Evolutionary conservation across 495 filamentous ascomycete species (phyloP).

Genomic region (Penicillium lagena): DNA sequence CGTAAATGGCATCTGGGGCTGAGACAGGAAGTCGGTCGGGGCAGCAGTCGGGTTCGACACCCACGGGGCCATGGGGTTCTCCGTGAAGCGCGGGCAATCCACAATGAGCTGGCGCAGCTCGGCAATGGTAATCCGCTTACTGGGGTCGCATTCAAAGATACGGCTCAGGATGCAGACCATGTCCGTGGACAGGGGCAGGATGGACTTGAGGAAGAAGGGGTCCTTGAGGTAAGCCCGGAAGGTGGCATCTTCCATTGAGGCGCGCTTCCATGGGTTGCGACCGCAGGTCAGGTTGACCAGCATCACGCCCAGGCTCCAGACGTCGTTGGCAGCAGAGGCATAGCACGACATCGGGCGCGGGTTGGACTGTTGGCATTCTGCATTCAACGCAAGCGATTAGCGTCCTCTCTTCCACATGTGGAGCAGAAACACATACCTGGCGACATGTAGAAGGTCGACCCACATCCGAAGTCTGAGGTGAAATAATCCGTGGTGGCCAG

Average conservation of each 20-base stretch:
- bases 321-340: conserved; percentile 87
- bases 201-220: conserved; percentile 82
- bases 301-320: conserved; percentile 97
- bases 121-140: conserved; percentile 75
- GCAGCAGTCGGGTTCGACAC: conserved; percentile 15
- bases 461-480: conserved; percentile 94
- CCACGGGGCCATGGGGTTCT: conserved; percentile 27
- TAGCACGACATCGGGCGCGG: conserved; percentile 76
- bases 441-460: conserved; percentile 98
- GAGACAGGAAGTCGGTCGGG: conserved; percentile 21
- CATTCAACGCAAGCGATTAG: conserved; percentile 6
- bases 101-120: conserved; percentile 75
- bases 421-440: conserved; percentile 62
- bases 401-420: conserved; percentile 5
- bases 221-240: conserved; percentile 89
- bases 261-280: conserved; percentile 97
- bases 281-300: conserved; percentile 96
- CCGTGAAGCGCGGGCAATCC: conserved; percentile 71
- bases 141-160: conserved; percentile 86
- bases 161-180: conserved; percentile 81
- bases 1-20: conserved; percentile 23
- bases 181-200: conserved; percentile 85
- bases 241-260: conserved; percentile 86
- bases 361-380: conserved; percentile 90
- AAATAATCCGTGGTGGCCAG: conserved; percentile 77